These are phyloP conservation scores for Fusarium nematophilum DNA, from an alignment of 2,329 filamentous ascomycete genomes.

Conservation along the genomic window DNA sequence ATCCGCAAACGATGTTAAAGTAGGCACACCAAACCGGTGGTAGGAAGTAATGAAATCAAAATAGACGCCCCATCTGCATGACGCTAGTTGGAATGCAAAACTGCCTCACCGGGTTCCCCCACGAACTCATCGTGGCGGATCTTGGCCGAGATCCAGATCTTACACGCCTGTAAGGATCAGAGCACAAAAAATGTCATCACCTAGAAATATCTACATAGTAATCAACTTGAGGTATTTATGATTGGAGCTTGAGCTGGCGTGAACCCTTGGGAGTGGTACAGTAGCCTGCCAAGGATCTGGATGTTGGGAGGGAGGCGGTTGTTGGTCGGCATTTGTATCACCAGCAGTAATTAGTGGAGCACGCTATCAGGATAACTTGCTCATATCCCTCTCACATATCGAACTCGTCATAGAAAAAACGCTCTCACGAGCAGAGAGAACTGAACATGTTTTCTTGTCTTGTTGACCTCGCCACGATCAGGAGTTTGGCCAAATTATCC, in stretches of 20 bases:
- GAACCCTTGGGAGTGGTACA: background rate
- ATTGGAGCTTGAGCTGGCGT: background rate
- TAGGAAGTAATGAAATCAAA: no score
- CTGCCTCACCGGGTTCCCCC: background rate
- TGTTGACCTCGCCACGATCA: slow-evolving; percentile 29
- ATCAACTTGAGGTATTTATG: slow-evolving; percentile 7
- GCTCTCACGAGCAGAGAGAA: background rate
- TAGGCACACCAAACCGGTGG: no score
- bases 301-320: background rate
- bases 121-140: slow-evolving; percentile 1
- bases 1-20: no score
- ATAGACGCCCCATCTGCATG: background rate
- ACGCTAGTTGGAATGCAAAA: background rate
- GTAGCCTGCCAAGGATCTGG: slow-evolving; percentile 13
- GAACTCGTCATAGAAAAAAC: background rate
- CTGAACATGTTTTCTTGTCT: background rate
- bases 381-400: slow-evolving; percentile 32
- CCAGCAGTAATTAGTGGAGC: slow-evolving; percentile 15
- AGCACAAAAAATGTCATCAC: background rate
- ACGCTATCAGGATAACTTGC: slow-evolving; percentile 32
- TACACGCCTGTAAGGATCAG: slow-evolving; percentile 4
- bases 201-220: background rate
- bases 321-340: slow-evolving; percentile 12
- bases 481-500: slow-evolving; percentile 10
- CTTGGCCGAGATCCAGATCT: slow-evolving; percentile 4